These are phyloP conservation scores for Blechomonas ayalai DNA, from an alignment of 208 protist genomes.

Conservation along the genomic window DNA sequence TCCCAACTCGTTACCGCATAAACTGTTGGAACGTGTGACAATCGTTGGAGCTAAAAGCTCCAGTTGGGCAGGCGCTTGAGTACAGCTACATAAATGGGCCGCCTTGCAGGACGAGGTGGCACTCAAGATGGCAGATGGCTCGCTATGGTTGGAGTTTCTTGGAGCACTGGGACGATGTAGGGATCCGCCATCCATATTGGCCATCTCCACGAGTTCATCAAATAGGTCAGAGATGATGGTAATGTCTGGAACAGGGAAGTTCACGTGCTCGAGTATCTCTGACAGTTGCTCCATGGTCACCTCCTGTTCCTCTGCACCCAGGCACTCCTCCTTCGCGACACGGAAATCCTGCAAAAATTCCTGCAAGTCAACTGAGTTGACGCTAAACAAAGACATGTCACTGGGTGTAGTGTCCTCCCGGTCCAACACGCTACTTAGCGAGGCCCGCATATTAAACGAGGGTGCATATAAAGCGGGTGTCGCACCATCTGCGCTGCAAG, in stretches of 20 bases:
- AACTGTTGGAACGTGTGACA: too few species aligned
- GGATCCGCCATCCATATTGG: too few species aligned
- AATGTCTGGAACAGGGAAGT: slow-evolving; percentile 41
- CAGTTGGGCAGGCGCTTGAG: too few species aligned
- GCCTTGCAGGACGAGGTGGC: too few species aligned
- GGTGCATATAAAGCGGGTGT: too few species aligned
- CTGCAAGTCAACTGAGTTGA: slow-evolving; percentile 57
- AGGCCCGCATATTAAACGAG: too few species aligned
- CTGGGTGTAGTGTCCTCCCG: slow-evolving; percentile 30
- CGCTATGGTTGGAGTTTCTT: too few species aligned
- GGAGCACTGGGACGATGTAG: too few species aligned
- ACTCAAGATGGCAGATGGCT: too few species aligned
- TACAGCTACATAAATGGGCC: too few species aligned
- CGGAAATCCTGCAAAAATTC: slow-evolving; percentile 65
- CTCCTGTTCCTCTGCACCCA: slow-evolving; percentile 17
- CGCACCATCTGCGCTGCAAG: neutral
- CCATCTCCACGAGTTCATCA: slow-evolving; percentile 63
- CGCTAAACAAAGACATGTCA: slow-evolving; percentile 51
- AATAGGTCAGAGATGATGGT: slow-evolving; percentile 56
- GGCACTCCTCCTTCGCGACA: slow-evolving; percentile 39
- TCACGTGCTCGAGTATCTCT: slow-evolving; percentile 46
- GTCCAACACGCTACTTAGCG: slow-evolving; percentile 6
- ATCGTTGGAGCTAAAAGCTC: too few species aligned
- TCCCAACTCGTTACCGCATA: neutral
- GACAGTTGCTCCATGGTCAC: slow-evolving; percentile 50